Percentiles rank a stretch among this genome's conserved stretches.
phyloP scores from a whole-genome alignment of 768 basidiomycete genomes.

The Wakefieldia striispora region DNA sequence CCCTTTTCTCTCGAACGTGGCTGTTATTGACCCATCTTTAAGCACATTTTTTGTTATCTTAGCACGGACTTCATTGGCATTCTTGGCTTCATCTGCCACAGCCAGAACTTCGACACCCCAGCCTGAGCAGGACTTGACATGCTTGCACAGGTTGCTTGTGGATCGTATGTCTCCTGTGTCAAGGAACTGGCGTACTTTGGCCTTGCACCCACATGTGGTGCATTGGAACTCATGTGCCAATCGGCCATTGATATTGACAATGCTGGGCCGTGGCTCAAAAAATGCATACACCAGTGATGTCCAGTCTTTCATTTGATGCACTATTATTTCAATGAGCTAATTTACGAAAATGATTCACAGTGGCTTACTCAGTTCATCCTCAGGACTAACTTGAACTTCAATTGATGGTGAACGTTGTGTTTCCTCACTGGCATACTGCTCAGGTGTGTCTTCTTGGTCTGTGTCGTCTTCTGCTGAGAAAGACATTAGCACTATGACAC shows the following conservation, averaged over 20 bases:
- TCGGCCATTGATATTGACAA: background rate
- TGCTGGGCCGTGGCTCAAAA: background rate
- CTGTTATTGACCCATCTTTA: background rate
- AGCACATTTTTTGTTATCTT: background rate
- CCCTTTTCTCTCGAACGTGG: background rate
- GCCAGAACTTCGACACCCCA: background rate
- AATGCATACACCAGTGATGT: background rate
- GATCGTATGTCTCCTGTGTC: background rate
- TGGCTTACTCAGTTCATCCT: no score
- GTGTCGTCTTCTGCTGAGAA: no score
- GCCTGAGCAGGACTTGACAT: background rate
- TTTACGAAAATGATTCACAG: no score
- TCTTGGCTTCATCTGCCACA: background rate
- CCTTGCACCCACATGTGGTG: background rate
- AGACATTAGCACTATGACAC: no score
- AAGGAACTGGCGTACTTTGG: background rate
- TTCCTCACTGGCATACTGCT: no score
- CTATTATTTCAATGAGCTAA: no score
- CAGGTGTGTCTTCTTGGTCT: no score
- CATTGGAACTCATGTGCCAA: background rate
- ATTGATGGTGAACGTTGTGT: no score
- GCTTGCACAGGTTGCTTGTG: constrained; percentile 2
- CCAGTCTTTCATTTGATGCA: no score
- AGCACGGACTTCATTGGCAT: background rate
- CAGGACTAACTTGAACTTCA: no score